Base-by-base conservation (phyloP, 2,329 filamentous ascomycete species). In the Aspergillus hortae region DNA sequence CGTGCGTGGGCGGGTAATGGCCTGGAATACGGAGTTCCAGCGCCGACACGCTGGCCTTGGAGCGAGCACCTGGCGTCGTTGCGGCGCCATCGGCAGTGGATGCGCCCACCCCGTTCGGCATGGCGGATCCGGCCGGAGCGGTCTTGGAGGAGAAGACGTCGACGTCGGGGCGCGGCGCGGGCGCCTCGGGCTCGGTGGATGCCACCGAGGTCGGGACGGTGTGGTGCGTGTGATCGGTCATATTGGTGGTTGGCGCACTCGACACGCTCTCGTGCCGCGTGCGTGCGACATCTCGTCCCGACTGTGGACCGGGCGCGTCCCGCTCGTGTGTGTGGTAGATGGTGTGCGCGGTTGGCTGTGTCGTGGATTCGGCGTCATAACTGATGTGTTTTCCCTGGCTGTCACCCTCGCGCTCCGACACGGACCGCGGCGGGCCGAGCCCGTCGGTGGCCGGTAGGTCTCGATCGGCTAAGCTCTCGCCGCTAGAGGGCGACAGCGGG, bases 401-500 rank as follows among this genome's bases (percentile, higher is more conserved):
- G 27, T 30, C 27, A 4, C 27, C 27, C 15, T 61, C 60, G 14
- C 40, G 50, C 14, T 51, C 53, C 12, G 57, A 54, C 45, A 70
- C 65, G 52, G 61, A 63, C 35, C 68, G 69, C 27, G 7, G 7
- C 27, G 25, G 19, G 19, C 6, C 23, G 9, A 83, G 69, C 40
- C 77, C 80, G 42, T 77, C 80, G 25, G 84, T 80, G 45, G 81
- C 81, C 50, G 81, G 83, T 60, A 82, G 77, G 63, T 85, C 81
- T 67, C 79, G 77, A 65, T 85, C 84, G 58, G 81, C 84, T 62
- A 89, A 92, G 71, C 86, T 90, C 72, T 86, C 84, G 73, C 85
- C 84, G 79, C 89, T 95, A 79, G 88, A 89, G 55, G 88, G 88
- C 67, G 89, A 90, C 68, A 86, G 78, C 68, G 88, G 84, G 68